Base-by-base conservation (phyloP, 179 eudicot genomes). In the Camellia oleifera region DNA sequence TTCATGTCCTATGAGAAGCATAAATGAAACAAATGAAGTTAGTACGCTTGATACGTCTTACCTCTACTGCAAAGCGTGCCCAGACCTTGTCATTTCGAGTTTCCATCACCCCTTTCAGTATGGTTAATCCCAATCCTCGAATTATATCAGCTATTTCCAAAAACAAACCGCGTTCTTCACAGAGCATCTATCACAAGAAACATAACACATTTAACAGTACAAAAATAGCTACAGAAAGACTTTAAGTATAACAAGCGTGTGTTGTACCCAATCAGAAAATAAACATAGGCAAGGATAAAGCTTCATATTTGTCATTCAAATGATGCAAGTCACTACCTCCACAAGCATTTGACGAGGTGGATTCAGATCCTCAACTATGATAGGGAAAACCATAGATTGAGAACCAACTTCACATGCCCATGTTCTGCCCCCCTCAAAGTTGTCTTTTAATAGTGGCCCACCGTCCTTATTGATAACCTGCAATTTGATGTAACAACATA, bases 321-420 rank as follows among this genome's bases (percentile, higher is more conserved):
- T 3, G 23, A 48, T 6, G 50, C 57, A 58, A 66, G 53, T 46
- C 26, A 70, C 60, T 85, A 96, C 99, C 98, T 96, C 93, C 72
- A 96, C 90, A 79, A 96, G 97, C 89, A 96, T 88, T 83, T 94
- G 97, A 66, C 96, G 95, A 62, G 99, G 99, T 32, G 93, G 88
- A 83, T 85, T 88, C 77, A 96, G 83, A 84, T 96, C 98, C 88
- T 96, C 98, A 32, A 96, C 99, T 56, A 96, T 89, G 85, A 96
- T 91, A 6, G 98, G 99, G 78, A 97, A 96, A 82, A 94, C 92
- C 92, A 87, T 85, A 71, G 97, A 88, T 69, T 89, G 97, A 42
- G 94, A 89, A 7, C 97, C 98, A 76, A 96, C 93, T 89, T 96
- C 98, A 82, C 88, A 94, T 68, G 99, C 98, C 99, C 99, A 96